Percentiles rank a stretch among this genome's conserved stretches.
These are phyloP conservation scores for Epichloe elymi DNA, from an alignment of 2,329 filamentous ascomycete genomes.

Conservation along the genomic window DNA sequence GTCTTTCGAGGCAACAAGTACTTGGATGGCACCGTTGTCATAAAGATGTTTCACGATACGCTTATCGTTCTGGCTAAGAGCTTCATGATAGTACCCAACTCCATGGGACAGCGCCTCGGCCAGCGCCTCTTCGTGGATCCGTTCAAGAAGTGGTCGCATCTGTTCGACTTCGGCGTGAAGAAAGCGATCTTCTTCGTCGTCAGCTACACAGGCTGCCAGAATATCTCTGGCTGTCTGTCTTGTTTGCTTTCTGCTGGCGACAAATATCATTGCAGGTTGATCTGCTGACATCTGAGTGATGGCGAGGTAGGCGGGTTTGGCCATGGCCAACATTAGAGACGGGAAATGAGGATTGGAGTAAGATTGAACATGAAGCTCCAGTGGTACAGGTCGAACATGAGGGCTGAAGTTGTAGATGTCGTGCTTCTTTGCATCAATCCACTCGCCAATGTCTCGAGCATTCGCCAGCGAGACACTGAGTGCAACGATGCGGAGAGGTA, in stretches of 20 bases:
- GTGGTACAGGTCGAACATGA: constrained; percentile 71
- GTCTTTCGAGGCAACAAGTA: constrained; percentile 64
- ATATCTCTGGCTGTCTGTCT: constrained; percentile 77
- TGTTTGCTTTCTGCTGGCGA: constrained; percentile 87
- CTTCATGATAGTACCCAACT: constrained; percentile 95
- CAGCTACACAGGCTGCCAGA: constrained; percentile 72
- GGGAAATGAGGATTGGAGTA: constrained; percentile 95
- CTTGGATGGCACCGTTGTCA: constrained; percentile 76
- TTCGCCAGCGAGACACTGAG: constrained; percentile 87
- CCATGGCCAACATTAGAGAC: constrained; percentile 97
- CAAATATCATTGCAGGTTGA: constrained; percentile 83
- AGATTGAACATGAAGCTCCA: constrained; percentile 90
- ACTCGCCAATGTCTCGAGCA: constrained; percentile 87
- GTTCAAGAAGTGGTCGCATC: constrained; percentile 66
- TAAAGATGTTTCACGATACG: constrained; percentile 89
- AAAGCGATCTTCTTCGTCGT: constrained; percentile 89
- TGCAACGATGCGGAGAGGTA: constrained; percentile 74
- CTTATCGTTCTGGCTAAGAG: constrained; percentile 76
- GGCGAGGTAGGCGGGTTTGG: constrained; percentile 80
- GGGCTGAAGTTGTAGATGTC: constrained; percentile 99
- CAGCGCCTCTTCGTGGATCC: constrained; percentile 74
- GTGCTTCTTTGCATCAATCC: constrained; percentile 96
- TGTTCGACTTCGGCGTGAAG: constrained; percentile 74
- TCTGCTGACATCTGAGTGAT: constrained; percentile 79
- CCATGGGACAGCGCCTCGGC: constrained; percentile 86